phyloP scores from a whole-genome alignment of 73 alveolate species.

The Uronychia setigera region DNA sequence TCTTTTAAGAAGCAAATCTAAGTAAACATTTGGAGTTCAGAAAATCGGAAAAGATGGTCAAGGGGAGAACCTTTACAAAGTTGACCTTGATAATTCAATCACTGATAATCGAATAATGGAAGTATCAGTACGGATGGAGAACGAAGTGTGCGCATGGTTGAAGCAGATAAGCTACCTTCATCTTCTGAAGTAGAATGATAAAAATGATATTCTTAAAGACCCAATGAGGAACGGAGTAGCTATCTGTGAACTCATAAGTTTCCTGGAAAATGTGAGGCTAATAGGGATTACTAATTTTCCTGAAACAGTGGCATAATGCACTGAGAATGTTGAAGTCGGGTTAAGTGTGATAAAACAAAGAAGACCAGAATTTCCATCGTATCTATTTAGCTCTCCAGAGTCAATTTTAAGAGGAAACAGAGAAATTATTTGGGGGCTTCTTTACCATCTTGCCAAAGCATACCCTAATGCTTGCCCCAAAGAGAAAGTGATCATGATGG shows the following conservation, averaged over 20 bases:
- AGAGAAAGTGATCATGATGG: constrained; percentile 7
- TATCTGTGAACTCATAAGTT: constrained; percentile 48
- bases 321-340: constrained; percentile 52
- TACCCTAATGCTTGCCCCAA: constrained; percentile 58
- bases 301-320: constrained; percentile 43
- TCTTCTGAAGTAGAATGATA: constrained; percentile 20
- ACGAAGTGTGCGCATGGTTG: constrained; percentile 46
- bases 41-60: background rate
- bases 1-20: background rate
- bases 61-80: background rate
- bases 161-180: constrained; percentile 20
- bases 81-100: background rate
- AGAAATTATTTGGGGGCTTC: constrained; percentile 60
- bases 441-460: constrained; percentile 38
- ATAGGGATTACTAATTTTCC: constrained; percentile 38
- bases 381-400: constrained; percentile 36
- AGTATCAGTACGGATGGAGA: background rate
- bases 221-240: constrained; percentile 62
- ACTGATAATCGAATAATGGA: background rate
- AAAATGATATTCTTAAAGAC: constrained; percentile 42
- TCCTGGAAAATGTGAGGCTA: constrained; percentile 47
- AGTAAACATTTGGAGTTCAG: background rate
- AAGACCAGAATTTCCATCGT: constrained; percentile 56
- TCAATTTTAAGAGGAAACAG: constrained; percentile 51
- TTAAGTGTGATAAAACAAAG: constrained; percentile 21